Conservation (phyloP, 1,284 basidiomycete species). For the Papiliotrema terrestris region DNA sequence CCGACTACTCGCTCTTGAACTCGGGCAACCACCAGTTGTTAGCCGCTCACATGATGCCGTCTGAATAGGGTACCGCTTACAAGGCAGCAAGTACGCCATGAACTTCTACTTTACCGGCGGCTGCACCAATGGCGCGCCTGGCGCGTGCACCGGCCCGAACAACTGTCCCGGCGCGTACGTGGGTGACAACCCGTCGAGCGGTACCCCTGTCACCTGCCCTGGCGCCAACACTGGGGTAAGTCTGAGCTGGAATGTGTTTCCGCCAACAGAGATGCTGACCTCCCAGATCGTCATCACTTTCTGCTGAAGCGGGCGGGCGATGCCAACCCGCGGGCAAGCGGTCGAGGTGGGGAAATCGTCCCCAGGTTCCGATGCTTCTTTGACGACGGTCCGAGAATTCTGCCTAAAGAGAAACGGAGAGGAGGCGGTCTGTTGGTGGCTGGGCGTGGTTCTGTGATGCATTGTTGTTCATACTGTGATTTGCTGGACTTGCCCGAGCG, state of each 20-base stretch:
- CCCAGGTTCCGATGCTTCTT: no score
- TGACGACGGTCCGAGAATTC: no score
- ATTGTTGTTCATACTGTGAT: no score
- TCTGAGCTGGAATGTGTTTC: background rate
- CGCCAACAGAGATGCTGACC: background rate
- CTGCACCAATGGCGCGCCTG: constrained; percentile 6
- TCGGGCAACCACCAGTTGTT: constrained; percentile 16
- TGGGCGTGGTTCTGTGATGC: no score
- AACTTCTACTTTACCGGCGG: constrained; percentile 13
- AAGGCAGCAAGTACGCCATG: constrained; percentile 18
- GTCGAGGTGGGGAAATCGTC: no score
- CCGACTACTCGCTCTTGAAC: constrained; percentile 19
- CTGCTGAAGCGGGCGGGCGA: background rate
- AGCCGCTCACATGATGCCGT: background rate
- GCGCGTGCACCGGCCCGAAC: constrained; percentile 12
- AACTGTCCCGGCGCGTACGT: constrained; percentile 19
- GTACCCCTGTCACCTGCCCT: constrained; percentile 12
- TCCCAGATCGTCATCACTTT: constrained; percentile 22
- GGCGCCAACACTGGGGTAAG: constrained; percentile 21
- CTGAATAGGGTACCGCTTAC: no score
- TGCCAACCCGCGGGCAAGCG: no score
- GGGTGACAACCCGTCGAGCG: constrained; percentile 13
- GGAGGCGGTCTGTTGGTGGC: no score
- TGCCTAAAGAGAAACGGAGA: no score
- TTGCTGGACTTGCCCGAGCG: no score